Percentiles rank a stretch among this genome's conserved stretches.
Evolutionary conservation across 1,284 basidiomycete species (phyloP).

Genomic region (Psilocybe mexicana): DNA sequence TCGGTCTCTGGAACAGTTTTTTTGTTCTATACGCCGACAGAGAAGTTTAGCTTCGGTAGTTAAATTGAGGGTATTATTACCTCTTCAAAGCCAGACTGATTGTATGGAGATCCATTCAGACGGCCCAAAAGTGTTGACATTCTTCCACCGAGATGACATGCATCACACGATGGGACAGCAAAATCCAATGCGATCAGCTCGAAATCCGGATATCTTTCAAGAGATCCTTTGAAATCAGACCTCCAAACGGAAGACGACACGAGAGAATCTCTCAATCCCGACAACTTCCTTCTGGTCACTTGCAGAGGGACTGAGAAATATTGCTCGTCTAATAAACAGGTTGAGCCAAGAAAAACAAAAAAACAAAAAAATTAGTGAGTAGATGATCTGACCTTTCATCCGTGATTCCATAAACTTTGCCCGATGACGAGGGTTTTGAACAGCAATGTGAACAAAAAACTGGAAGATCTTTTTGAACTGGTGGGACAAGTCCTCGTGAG

Average conservation of each 20-base stretch:
- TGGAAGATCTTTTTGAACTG: slow-evolving; percentile 88
- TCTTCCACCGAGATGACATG: slow-evolving; percentile 73
- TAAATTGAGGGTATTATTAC: slow-evolving; percentile 20
- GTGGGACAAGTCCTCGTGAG: slow-evolving; percentile 70
- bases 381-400: slow-evolving; percentile 46
- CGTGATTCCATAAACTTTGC: slow-evolving; percentile 53
- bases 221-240: slow-evolving; percentile 59
- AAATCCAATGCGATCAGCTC: slow-evolving; percentile 53
- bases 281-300: slow-evolving; percentile 63
- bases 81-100: slow-evolving; percentile 54
- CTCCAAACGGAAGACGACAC: slow-evolving; percentile 82
- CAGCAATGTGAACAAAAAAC: slow-evolving; percentile 78
- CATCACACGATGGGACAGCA: slow-evolving; percentile 68
- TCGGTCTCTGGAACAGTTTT: slow-evolving; percentile 32
- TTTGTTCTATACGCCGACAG: slow-evolving; percentile 25
- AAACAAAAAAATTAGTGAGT: slow-evolving; percentile 1
- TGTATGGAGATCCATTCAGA: slow-evolving; percentile 61
- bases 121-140: slow-evolving; percentile 60
- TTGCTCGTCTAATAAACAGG: slow-evolving; percentile 47
- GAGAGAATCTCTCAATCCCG: slow-evolving; percentile 66
- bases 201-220: slow-evolving; percentile 70
- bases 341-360: neutral
- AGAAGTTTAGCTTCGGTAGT: neutral
- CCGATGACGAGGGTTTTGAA: slow-evolving; percentile 54
- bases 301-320: slow-evolving; percentile 73